phyloP scores from a whole-genome alignment of 192 early-diverging fungal species.

The Mortierella hygrophila region DNA sequence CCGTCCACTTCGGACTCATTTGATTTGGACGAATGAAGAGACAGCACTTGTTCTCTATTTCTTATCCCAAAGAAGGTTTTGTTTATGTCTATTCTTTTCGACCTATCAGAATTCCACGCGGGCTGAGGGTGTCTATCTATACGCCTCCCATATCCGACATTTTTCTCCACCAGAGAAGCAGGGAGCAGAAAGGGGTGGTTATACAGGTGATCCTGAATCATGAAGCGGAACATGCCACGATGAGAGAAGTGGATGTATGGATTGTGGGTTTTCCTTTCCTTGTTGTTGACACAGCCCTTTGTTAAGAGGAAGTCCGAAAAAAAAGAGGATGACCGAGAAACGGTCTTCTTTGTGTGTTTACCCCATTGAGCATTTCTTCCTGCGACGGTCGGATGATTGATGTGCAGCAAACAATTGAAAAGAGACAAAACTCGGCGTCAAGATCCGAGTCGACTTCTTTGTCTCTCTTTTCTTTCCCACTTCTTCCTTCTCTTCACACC shows the following conservation, averaged over 20 bases:
- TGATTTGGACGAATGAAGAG: background rate
- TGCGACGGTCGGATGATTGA: too few species aligned
- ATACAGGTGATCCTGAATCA: background rate
- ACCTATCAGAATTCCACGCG: background rate
- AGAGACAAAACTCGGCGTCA: background rate
- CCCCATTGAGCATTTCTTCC: too few species aligned
- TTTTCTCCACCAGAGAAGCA: too few species aligned
- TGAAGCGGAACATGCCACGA: background rate
- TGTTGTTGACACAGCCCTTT: background rate
- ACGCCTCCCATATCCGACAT: background rate
- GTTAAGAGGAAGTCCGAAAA: background rate
- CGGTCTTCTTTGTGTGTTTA: background rate
- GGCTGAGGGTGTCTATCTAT: background rate
- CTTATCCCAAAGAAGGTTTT: conserved; percentile 3
- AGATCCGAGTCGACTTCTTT: background rate
- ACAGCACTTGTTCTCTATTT: background rate
- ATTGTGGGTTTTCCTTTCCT: background rate
- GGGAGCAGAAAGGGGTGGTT: background rate
- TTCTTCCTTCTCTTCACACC: background rate
- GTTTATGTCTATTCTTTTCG: background rate
- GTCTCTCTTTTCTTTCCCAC: background rate
- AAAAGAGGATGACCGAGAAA: background rate
- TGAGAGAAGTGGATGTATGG: background rate
- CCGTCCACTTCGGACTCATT: background rate
- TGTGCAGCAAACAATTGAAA: background rate